Percentiles rank a stretch among this genome's conserved stretches.
Conservation (phyloP, 1,284 basidiomycete species). For the Spongispora temasekensis region DNA sequence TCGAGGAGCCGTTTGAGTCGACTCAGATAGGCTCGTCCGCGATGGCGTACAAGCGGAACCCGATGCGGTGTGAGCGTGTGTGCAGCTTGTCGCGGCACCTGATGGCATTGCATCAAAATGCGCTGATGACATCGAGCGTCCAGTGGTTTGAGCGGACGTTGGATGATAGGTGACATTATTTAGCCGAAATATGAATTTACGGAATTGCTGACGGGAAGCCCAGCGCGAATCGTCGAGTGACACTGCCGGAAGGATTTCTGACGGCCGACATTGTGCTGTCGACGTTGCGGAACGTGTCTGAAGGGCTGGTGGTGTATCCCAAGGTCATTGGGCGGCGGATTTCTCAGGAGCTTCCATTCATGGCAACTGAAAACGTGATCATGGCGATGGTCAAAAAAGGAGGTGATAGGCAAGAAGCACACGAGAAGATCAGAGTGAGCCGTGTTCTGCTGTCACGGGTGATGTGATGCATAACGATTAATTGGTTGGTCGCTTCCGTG, state of each 20-base stretch:
- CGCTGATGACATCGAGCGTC: slow-evolving; percentile 87
- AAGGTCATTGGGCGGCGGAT: slow-evolving; percentile 93
- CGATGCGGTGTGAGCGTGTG: slow-evolving; percentile 97
- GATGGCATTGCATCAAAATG: slow-evolving; percentile 92
- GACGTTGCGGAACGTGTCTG: slow-evolving; percentile 95
- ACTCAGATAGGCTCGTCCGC: slow-evolving; percentile 98
- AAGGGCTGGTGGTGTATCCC: slow-evolving; percentile 97
- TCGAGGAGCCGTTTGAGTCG: slow-evolving; percentile 99
- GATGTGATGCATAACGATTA: slow-evolving; percentile 14
- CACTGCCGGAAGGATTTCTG: slow-evolving; percentile 95
- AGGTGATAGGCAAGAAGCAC: slow-evolving; percentile 95
- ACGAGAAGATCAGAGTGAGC: slow-evolving; percentile 90
- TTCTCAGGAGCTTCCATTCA: slow-evolving; percentile 95
- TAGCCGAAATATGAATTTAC: slow-evolving; percentile 3
- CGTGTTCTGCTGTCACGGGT: slow-evolving; percentile 16
- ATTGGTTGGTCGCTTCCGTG: slow-evolving; percentile 19
- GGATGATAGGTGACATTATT: slow-evolving; percentile 73
- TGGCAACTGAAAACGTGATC: slow-evolving; percentile 99
- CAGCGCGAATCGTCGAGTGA: slow-evolving; percentile 94
- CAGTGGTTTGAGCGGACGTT: slow-evolving; percentile 98
- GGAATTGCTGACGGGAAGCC: slow-evolving; percentile 4
- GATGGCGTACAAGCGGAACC: slow-evolving; percentile 99
- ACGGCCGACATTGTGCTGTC: slow-evolving; percentile 96
- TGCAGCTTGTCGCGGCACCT: slow-evolving; percentile 94
- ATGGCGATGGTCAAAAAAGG: slow-evolving; percentile 98